Evolutionary conservation across 148 eudicot species (phyloP).

Genomic region (Camellia japonica): DNA sequence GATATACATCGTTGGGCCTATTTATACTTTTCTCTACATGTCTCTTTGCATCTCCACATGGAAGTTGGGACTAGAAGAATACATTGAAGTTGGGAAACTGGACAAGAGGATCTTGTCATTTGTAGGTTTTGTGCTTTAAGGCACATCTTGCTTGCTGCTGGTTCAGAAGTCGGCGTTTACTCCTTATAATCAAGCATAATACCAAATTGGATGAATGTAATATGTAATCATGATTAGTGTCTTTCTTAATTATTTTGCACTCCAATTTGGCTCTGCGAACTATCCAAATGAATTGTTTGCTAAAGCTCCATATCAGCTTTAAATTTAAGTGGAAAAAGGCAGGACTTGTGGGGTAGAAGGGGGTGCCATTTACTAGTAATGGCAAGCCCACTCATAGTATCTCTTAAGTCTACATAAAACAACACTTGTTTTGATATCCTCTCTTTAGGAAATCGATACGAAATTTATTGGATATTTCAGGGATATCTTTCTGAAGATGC

Average conservation of each 20-base stretch:
- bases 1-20: neutral
- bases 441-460: neutral
- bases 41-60: too few species aligned
- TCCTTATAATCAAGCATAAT: neutral
- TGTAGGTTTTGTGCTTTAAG: neutral
- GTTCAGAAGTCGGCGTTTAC: neutral
- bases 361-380: neutral
- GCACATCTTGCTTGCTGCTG: neutral
- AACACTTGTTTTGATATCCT: neutral
- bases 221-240: neutral
- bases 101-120: neutral
- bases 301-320: neutral
- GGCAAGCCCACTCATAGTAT: neutral
- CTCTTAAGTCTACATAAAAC: neutral
- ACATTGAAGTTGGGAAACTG: neutral
- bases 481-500: conserved; percentile 75
- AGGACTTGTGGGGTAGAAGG: neutral
- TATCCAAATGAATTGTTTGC: neutral
- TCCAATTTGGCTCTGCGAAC: neutral
- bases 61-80: neutral
- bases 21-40: neutral
- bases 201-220: neutral
- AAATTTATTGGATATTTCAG: conserved; percentile 33
- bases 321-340: neutral
- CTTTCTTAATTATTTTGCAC: neutral